Conservation (phyloP, 75 land plant genomes). For the Picea glauca region DNA sequence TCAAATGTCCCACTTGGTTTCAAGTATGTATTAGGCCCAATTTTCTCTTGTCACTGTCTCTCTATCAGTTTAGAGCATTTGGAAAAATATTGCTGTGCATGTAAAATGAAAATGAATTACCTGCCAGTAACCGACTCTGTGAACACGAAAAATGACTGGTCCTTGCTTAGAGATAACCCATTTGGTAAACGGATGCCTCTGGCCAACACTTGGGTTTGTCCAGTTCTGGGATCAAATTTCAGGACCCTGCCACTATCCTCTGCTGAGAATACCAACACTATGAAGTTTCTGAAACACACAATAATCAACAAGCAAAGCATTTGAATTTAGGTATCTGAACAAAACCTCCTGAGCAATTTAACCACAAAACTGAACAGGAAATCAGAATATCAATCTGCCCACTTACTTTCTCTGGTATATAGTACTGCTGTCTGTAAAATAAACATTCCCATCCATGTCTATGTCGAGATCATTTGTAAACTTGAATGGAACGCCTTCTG, state of each 20-base stretch:
- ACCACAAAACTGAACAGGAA: background rate
- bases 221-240: slow-evolving; percentile 30
- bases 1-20: no score
- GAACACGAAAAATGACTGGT: slow-evolving; percentile 23
- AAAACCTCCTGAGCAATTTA: background rate
- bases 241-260: slow-evolving; percentile 43
- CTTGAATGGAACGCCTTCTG: slow-evolving; percentile 14
- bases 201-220: slow-evolving; percentile 27
- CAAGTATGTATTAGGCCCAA: no score
- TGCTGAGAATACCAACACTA: slow-evolving; percentile 25
- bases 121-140: slow-evolving; percentile 29
- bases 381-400: background rate
- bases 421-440: slow-evolving; percentile 23
- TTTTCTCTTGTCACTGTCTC: no score
- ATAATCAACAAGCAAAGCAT: background rate
- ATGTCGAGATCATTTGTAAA: slow-evolving; percentile 28
- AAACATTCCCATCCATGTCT: slow-evolving; percentile 20
- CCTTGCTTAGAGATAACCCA: slow-evolving; percentile 46
- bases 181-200: slow-evolving; percentile 28
- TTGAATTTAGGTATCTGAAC: background rate
- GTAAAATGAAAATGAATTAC: background rate
- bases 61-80: no score
- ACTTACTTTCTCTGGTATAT: slow-evolving; percentile 10
- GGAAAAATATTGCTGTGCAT: no score
- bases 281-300: slow-evolving; percentile 27